Evolutionary conservation across 257 asterid species (phyloP), one percentile per base, ranked within the genome.

Genomic region (Forsythia suspensa): DNA sequence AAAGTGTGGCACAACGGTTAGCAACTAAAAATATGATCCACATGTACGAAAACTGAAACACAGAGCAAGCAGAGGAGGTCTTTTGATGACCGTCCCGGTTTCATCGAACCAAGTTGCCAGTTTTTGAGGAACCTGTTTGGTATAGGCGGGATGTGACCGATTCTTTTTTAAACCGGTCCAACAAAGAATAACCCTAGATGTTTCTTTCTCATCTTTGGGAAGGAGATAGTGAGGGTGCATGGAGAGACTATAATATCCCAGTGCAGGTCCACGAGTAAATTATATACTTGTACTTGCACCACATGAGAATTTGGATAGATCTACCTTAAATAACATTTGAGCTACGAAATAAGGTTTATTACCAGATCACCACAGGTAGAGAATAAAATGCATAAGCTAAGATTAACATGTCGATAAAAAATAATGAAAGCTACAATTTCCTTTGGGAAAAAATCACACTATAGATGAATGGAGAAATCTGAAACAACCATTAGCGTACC

Each of bases 401-500:
- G 37, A 80, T 48, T 73, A 63, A 40, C 70, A 72, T 51, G 8
- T 76, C 48, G 13, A 68, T 51, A 73, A 42, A 40, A 42, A 11
- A 29, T 63, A 63, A 24, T 21, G 51, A 73, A 66, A 51, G 82
- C 76, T 84, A 82, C 82, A 80, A 81, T 74, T 80, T 77, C 80
- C 73, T 73, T 76, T 84, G 79, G 76, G 63, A 84, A 82, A 78
- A 84, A 79, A 78, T 73, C 18, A 43, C 71, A 80, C 76, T 79
- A 76, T 72, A 61, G 70, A 72, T 36, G 76, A 75, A 87, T 79
- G 43, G 72, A 83, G 65, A 80, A 86, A 74, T 74, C 72, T 78
- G 76, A 69, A 68, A 81, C 79, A 87, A 80, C 80, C 80, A 73
- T 79, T 81, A 72, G 75, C 87, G 79, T 82, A 84, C 88, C 90